Base-by-base conservation (phyloP, 495 filamentous ascomycete genomes). In the Letharia columbiana region DNA sequence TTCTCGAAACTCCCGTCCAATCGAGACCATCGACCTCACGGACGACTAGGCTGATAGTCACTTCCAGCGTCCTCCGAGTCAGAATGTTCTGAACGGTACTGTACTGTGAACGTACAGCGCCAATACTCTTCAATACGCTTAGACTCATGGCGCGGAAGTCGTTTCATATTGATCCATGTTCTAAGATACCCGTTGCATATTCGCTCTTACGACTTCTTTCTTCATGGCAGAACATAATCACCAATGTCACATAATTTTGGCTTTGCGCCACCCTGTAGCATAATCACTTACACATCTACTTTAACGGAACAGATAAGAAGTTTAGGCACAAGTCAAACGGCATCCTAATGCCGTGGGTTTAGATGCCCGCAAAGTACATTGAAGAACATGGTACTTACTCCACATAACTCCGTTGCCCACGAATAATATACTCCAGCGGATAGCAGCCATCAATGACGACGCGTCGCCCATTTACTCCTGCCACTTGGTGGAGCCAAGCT, bases 1-100 rank as follows among this genome's bases (percentile, higher is more conserved):
- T 31, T 18, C 6, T 17, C 61, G 62, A 33, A 47, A 7, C 2
- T 49, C 40, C 15, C 65, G 61, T 40, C 40, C 35, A 17, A 37
- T 61, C 7, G 68, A 69, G 39, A 63, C 58, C 1, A 66, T 71
- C 7, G 70, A 71, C 58, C 60, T 71, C 0, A 71, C 70, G 0
- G 64, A n/a, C 11, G 67, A 69, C 60, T 71, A 54, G 49, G 50
- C 28, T 35, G 31, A 35, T 15, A 8, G 4, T 35, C 52, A 56
- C 52, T 56, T 8, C 15, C 52, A 12, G 31, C 15, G 52, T 33
- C 31, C 28, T 35, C 28, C n/a, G 13, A 31, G n/a, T 52, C 49
- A 28, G 49, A 2, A 4, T 47, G 17, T 23, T 50, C 17, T 10
- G 2, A 50, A 31, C 3, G 8, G 15, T 52, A 12, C 12, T 15